Conservation (phyloP, 495 filamentous ascomycete species). For the Penicillium manginii region DNA sequence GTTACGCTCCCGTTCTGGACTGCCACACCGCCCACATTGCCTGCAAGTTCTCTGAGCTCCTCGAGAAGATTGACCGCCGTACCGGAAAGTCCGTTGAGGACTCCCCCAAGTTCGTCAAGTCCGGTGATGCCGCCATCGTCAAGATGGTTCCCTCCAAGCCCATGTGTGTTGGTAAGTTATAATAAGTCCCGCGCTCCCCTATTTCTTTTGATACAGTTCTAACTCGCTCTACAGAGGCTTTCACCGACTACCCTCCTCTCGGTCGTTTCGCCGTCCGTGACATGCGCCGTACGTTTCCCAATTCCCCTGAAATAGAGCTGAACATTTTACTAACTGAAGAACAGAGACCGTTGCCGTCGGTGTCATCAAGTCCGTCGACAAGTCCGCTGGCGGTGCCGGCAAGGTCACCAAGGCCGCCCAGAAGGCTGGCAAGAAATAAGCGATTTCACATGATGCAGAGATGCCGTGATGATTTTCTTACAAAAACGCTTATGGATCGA, state of each 20-base stretch:
- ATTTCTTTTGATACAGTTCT: too few relatives aligned
- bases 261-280: slow-evolving; percentile 98
- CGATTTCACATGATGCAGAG: slow-evolving; percentile 35
- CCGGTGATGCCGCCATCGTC: slow-evolving; percentile 99
- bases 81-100: slow-evolving; percentile 96
- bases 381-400: slow-evolving; percentile 66
- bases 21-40: slow-evolving; percentile 99
- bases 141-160: slow-evolving; percentile 99
- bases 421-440: slow-evolving; percentile 72
- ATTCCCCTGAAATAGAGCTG: too few relatives aligned
- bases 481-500: slow-evolving; percentile 36
- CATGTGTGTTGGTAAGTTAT: slow-evolving; percentile 99
- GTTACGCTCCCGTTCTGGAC: slow-evolving; percentile 97
- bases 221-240: too few relatives aligned
- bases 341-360: slow-evolving; percentile 98
- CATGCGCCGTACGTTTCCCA: too few relatives aligned
- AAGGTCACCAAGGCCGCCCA: slow-evolving; percentile 79
- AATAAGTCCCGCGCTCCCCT: too few relatives aligned
- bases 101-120: slow-evolving; percentile 98
- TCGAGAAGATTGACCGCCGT: slow-evolving; percentile 99
- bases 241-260: slow-evolving; percentile 98
- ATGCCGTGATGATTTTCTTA: slow-evolving; percentile 40
- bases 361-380: slow-evolving; percentile 88
- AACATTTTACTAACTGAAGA: too few relatives aligned
- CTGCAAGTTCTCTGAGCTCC: slow-evolving; percentile 98